These are phyloP conservation scores for Akebia trifoliata DNA, from an alignment of 164 flowering plant species.

Conservation along the genomic window DNA sequence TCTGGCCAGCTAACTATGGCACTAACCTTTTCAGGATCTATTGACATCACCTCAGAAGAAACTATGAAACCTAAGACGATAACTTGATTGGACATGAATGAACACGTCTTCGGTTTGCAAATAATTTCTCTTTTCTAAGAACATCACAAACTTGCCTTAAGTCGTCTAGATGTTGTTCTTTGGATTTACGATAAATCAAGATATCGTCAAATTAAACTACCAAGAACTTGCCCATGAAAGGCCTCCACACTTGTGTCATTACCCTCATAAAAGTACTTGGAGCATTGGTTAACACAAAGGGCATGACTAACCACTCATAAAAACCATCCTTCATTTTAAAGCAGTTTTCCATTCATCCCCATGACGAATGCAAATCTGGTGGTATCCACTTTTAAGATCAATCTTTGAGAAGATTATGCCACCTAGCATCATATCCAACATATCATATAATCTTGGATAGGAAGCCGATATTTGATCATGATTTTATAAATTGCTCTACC, in stretches of 20 bases:
- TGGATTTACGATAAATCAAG: too few species aligned
- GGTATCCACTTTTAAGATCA: not conserved
- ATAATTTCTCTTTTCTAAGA: not conserved
- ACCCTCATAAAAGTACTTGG: too few species aligned
- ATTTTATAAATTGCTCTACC: too few species aligned
- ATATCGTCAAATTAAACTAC: too few species aligned
- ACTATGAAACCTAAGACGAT: too few species aligned
- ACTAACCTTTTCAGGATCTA: not conserved
- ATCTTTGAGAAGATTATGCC: not conserved
- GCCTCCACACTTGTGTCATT: too few species aligned
- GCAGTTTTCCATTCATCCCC: not conserved
- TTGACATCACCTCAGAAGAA: not conserved
- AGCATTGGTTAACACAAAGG: too few species aligned
- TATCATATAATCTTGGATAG: not conserved
- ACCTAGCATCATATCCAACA: not conserved
- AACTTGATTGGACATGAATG: not conserved
- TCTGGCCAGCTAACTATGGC: not conserved
- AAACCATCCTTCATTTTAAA: too few species aligned
- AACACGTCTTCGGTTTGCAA: not conserved
- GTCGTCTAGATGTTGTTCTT: not conserved
- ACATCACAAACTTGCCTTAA: not conserved
- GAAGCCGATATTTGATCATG: not conserved
- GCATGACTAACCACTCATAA: too few species aligned
- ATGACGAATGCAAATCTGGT: not conserved
- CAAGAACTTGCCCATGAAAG: too few species aligned